Evolutionary conservation across 306 rosid species (phyloP).

Genomic region (Lithocarpus polystachyus): DNA sequence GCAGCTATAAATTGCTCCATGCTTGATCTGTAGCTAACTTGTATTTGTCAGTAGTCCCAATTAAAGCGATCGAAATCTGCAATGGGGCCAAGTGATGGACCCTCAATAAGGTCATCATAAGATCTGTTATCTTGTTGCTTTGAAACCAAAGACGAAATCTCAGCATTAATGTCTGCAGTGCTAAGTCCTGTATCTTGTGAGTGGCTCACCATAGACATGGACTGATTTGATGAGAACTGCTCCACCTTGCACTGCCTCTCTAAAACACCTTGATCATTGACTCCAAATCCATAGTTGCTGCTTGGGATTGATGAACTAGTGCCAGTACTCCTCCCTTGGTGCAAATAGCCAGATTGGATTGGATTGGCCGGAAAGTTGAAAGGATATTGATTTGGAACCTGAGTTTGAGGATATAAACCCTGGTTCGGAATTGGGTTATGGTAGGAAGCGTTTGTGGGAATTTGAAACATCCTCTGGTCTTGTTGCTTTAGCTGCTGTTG

Average conservation of each 20-base stretch:
- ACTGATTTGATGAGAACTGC: constrained; percentile 60
- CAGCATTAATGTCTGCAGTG: constrained; percentile 55
- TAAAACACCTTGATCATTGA: constrained; percentile 13
- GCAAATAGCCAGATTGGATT: constrained; percentile 25
- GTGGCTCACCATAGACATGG: constrained; percentile 48
- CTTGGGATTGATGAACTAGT: constrained; percentile 6
- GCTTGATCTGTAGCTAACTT: neutral
- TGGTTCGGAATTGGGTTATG: constrained; percentile 20
- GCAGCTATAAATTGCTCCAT: neutral
- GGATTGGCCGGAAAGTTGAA: constrained; percentile 23
- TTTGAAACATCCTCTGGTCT: constrained; percentile 26
- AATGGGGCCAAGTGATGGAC: constrained; percentile 37
- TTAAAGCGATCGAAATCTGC: constrained; percentile 47
- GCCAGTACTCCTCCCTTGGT: constrained; percentile 19
- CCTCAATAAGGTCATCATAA: constrained; percentile 38
- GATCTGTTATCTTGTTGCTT: constrained; percentile 45
- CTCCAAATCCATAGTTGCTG: neutral
- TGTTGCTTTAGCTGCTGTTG: constrained; percentile 27
- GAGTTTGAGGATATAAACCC: constrained; percentile 11
- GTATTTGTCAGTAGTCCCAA: constrained; percentile 53
- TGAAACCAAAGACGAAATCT: constrained; percentile 57
- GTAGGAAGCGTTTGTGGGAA: constrained; percentile 16
- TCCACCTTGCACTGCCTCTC: constrained; percentile 54
- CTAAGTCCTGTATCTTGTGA: constrained; percentile 73
- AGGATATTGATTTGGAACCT: constrained; percentile 26